Percentiles rank a stretch among this genome's conserved stretches.
These are phyloP conservation scores for Umbelopsis ramanniana DNA, from an alignment of 192 early-diverging fungal genomes.

Conservation along the genomic window DNA sequence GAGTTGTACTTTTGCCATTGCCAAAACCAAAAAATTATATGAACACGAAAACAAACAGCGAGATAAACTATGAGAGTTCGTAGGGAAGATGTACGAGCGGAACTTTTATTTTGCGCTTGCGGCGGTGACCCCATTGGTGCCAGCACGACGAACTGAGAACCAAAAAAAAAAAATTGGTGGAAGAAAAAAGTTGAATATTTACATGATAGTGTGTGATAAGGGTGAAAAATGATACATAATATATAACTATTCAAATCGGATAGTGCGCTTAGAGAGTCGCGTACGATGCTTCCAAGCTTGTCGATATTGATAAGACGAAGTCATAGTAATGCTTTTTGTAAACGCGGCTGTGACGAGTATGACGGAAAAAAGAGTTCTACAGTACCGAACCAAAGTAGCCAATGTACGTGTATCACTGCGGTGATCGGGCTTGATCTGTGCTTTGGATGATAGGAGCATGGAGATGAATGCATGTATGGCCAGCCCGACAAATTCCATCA, in stretches of 20 bases:
- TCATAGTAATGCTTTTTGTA: slow-evolving; percentile 5
- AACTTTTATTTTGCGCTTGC: slow-evolving; percentile 9
- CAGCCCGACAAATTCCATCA: neutral
- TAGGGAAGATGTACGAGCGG: neutral
- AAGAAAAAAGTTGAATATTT: neutral
- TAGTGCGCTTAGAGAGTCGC: slow-evolving; percentile 3
- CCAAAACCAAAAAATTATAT: neutral
- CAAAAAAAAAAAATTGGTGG: neutral
- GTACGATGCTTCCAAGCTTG: slow-evolving; percentile 11
- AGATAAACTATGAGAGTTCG: neutral
- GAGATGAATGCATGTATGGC: slow-evolving; percentile 7
- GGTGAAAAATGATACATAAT: neutral
- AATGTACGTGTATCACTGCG: neutral
- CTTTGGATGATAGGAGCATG: neutral
- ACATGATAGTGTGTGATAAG: neutral
- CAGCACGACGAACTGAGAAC: slow-evolving; percentile 4
- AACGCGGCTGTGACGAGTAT: neutral
- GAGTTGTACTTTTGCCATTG: slow-evolving; percentile 20
- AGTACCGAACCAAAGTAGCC: neutral
- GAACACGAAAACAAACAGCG: neutral
- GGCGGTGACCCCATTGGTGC: slow-evolving; percentile 12
- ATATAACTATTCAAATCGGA: neutral
- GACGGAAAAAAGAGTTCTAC: slow-evolving; percentile 11
- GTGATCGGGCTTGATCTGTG: slow-evolving; percentile 5
- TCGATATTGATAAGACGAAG: slow-evolving; percentile 10